Percentiles rank a stretch among this genome's conserved stretches.
phyloP scores from a whole-genome alignment of 2,329 filamentous ascomycete species.

The Colletotrichum falcatum region DNA sequence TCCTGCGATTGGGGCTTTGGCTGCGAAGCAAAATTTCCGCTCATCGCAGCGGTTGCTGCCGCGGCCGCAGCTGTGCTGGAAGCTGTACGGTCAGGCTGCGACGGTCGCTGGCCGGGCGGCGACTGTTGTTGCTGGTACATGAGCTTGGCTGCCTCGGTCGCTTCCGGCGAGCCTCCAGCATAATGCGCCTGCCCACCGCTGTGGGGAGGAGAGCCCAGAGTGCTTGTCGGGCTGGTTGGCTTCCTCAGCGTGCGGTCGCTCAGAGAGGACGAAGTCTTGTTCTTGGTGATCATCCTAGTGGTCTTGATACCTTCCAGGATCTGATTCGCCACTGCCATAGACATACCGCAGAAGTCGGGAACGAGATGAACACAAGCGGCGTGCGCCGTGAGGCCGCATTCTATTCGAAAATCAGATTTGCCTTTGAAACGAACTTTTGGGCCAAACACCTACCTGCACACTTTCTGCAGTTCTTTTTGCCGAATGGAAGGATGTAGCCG shows the following conservation, averaged over 20 bases:
- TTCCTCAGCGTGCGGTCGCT: conserved; percentile 75
- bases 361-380: conserved; percentile 93
- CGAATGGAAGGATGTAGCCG: conserved; percentile 93
- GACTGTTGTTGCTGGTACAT: conserved; percentile 69
- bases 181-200: conserved; percentile 44
- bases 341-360: conserved; percentile 99
- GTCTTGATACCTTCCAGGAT: conserved; percentile 89
- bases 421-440: background rate
- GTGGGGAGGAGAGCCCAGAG: conserved; percentile 48
- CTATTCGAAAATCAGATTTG: conserved; percentile 58
- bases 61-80: conserved; percentile 66
- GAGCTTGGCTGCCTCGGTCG: conserved; percentile 72
- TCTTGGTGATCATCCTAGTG: conserved; percentile 76
- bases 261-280: conserved; percentile 66
- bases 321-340: conserved; percentile 95
- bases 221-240: conserved; percentile 59
- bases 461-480: conserved; percentile 93
- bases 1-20: conserved; percentile 46
- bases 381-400: conserved; percentile 93
- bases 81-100: conserved; percentile 65
- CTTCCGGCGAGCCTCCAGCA: conserved; percentile 56
- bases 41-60: conserved; percentile 69
- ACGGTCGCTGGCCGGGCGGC: conserved; percentile 57
- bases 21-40: conserved; percentile 57
- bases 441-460: conserved; percentile 79